Base-by-base conservation (phyloP, 2,329 filamentous ascomycete species). In the Trichoderma arundinaceum region DNA sequence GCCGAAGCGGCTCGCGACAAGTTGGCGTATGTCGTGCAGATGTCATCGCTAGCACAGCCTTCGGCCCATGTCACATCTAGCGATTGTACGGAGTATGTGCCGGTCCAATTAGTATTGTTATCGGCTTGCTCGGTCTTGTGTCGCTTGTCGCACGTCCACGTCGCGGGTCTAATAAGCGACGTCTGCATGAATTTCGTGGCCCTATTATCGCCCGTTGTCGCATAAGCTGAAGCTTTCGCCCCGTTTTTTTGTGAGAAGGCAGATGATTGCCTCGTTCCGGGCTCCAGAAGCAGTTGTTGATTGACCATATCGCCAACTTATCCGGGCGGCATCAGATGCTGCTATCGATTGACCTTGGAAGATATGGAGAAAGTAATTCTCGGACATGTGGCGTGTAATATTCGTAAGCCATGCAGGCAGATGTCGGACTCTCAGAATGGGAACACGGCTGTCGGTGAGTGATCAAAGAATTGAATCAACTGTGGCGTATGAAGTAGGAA, bases 31-130 rank as follows among this genome's bases (percentile, higher is more conserved):
- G 48, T 35, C 38, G 58, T 41, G 58, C 58, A 61, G 58, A 22
- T 53, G 48, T 38, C 48, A 38, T n/a, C 32, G 35, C 58, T 17
- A 51, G 58, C 58, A 61, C 58, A 61, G 58, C 57, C 57, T 15
- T 19, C 43, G 33, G 33, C 43, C 58, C 35, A 41, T 33, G 35
- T 51, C 44, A 51, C 58, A 43, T 46, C 28, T 43, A 35, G 41
- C 46, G 58, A 49, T 12, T 22, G 28, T 43, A 8, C n/a, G 19
- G 19, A 28, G 22, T 33, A 17, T 15, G 19, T 43, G 43, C 56
- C 28, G 56, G 41, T 10, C 56, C 28, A 46, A 48, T 48, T 1
- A 22, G 2, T 13, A 19, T 43, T 28, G n/a, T 22, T 38, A 35
- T 43, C 59, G 17, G 56, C 43, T 13, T 38, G 33, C 7, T 54